Percentiles rank a stretch among this genome's conserved stretches.
These are phyloP conservation scores for Erythrobasidium hasegawianum DNA, from an alignment of 1,284 basidiomycete genomes.

Conservation along the genomic window DNA sequence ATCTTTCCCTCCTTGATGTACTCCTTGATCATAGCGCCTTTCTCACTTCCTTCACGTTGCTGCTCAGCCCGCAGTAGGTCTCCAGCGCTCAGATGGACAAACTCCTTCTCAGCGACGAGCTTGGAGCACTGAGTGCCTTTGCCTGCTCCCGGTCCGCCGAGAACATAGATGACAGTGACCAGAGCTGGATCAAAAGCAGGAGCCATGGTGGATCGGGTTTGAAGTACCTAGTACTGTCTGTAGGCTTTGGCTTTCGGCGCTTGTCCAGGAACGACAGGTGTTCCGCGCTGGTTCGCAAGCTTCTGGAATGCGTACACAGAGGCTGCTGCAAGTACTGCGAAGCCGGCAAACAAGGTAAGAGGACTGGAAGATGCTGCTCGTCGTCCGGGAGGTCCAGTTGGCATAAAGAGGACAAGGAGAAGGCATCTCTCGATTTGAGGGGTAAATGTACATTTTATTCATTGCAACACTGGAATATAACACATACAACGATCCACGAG, in stretches of 20 bases:
- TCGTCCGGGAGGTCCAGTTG: not conserved
- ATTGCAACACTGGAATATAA: too few species aligned
- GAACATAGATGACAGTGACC: conserved; percentile 88
- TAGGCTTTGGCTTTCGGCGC: conserved; percentile 29
- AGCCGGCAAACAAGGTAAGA: conserved; percentile 21
- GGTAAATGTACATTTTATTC: too few species aligned
- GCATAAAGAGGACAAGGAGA: too few species aligned
- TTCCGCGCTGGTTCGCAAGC: conserved; percentile 27
- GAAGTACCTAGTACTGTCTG: conserved; percentile 24
- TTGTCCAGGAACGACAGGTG: conserved; percentile 21
- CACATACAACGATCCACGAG: too few species aligned
- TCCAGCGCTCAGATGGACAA: conserved; percentile 90
- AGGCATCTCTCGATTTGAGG: too few species aligned
- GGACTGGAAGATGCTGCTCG: not conserved
- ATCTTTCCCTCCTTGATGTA: conserved; percentile 91
- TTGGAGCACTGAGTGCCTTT: conserved; percentile 93
- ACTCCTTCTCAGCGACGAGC: conserved; percentile 83
- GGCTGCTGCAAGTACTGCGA: conserved; percentile 33
- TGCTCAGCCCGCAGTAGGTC: conserved; percentile 96
- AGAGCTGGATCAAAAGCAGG: conserved; percentile 67
- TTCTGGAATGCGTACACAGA: conserved; percentile 24
- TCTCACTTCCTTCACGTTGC: conserved; percentile 75
- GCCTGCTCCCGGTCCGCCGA: conserved; percentile 95
- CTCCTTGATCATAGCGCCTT: conserved; percentile 79
- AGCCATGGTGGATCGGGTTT: not conserved